Evolutionary conservation across 108 stramenopile species (phyloP).

Genomic region (Fragilariopsis cylindrus): DNA sequence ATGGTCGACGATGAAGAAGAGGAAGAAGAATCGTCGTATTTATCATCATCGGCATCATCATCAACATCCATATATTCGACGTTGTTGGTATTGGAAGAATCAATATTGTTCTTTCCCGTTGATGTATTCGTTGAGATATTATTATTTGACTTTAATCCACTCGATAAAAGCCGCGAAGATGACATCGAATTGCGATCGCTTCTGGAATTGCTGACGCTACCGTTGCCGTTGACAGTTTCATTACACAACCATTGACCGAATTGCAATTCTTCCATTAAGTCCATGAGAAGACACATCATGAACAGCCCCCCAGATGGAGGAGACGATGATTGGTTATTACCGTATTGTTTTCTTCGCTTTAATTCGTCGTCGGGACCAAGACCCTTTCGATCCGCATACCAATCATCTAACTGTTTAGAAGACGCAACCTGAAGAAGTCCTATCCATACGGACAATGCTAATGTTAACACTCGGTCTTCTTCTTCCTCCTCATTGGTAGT

Average conservation of each 20-base stretch:
- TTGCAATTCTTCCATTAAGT: slow-evolving; percentile 29
- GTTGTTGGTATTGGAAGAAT: not conserved
- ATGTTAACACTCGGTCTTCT: slow-evolving; percentile 3
- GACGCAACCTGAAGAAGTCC: slow-evolving; percentile 10
- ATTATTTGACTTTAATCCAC: not conserved
- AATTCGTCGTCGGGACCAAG: slow-evolving; percentile 4
- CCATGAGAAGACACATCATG: slow-evolving; percentile 23
- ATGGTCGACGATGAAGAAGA: not conserved
- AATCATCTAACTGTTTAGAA: slow-evolving; percentile 13
- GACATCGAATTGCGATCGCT: not conserved
- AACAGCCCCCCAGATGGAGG: slow-evolving; percentile 8
- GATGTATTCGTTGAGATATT: not conserved
- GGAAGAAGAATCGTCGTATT: not conserved
- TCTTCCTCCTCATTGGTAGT: not conserved
- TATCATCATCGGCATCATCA: not conserved
- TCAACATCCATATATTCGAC: not conserved
- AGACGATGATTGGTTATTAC: not conserved
- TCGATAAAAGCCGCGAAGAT: not conserved
- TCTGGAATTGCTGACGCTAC: too few relatives aligned
- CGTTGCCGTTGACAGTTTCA: not conserved
- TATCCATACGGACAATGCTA: slow-evolving; percentile 5
- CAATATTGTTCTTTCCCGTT: not conserved
- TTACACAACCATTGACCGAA: not conserved
- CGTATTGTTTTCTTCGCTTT: not conserved
- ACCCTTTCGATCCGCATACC: slow-evolving; percentile 20